These are phyloP conservation scores for Hypoxylon rickii DNA, from an alignment of 495 filamentous ascomycete genomes.

Conservation along the genomic window DNA sequence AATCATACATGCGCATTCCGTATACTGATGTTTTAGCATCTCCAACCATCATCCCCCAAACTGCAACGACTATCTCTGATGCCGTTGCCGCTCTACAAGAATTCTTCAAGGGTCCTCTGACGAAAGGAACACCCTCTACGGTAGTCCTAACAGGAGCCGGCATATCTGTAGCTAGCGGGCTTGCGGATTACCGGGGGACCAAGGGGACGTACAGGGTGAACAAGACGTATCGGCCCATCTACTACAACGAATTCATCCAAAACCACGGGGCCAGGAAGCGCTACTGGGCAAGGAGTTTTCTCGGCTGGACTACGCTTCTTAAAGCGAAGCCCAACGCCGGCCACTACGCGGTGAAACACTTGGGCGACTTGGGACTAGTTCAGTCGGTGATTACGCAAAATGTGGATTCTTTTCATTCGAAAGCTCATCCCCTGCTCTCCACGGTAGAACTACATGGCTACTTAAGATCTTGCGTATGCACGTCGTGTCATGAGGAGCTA, in stretches of 20 bases:
- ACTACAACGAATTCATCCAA: constrained; percentile 82
- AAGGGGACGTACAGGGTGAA: constrained; percentile 93
- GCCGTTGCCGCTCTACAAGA: constrained; percentile 74
- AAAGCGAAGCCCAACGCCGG: constrained; percentile 78
- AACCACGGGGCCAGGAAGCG: constrained; percentile 87
- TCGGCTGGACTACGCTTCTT: constrained; percentile 84
- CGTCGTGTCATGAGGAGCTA: constrained; percentile 71
- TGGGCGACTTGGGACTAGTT: constrained; percentile 73
- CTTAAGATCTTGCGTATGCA: constrained; percentile 77
- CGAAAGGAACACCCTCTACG: constrained; percentile 48
- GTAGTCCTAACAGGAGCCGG: constrained; percentile 92
- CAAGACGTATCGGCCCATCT: constrained; percentile 86
- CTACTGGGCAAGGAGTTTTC: constrained; percentile 94
- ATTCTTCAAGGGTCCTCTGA: constrained; percentile 69
- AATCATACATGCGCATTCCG: constrained; percentile 82
- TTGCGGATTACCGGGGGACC: constrained; percentile 89
- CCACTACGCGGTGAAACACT: constrained; percentile 73
- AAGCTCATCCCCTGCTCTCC: constrained; percentile 71
- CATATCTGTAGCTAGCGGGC: constrained; percentile 88
- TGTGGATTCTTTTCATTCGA: constrained; percentile 89
- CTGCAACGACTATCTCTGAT: constrained; percentile 68
- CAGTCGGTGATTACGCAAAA: constrained; percentile 89
- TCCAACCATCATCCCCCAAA: constrained; percentile 71
- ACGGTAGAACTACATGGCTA: constrained; percentile 92
- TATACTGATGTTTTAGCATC: constrained; percentile 85